A percentile compares a stretch with the other conserved stretches of the same genome.
Conservation (phyloP, 2,329 filamentous ascomycete genomes). For the Xylaria sp. region DNA sequence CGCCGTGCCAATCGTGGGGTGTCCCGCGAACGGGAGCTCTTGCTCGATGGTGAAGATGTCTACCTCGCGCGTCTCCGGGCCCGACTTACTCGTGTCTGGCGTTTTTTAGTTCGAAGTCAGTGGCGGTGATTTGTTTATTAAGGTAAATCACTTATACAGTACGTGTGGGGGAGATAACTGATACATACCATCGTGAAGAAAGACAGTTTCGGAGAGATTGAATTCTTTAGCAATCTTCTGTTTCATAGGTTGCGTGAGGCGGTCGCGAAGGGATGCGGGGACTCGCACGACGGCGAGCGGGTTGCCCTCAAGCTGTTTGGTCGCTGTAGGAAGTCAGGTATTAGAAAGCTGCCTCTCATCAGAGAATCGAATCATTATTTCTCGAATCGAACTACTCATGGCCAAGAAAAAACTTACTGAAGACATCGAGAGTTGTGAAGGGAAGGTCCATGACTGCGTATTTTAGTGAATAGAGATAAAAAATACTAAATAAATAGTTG, state of each 20-base stretch:
- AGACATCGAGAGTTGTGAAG: constrained; percentile 68
- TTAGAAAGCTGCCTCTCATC: neutral
- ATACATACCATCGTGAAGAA: constrained; percentile 60
- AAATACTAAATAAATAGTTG: neutral
- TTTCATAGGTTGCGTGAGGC: constrained; percentile 63
- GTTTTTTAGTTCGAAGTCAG: constrained; percentile 35
- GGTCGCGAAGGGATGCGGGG: constrained; percentile 51
- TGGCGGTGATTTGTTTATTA: neutral
- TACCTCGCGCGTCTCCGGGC: constrained; percentile 55
- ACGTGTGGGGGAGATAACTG: neutral
- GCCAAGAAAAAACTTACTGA: constrained; percentile 49
- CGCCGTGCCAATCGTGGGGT: constrained; percentile 69
- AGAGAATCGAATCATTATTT: neutral
- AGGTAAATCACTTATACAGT: neutral
- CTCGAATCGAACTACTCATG: neutral
- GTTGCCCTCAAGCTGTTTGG: constrained; percentile 63
- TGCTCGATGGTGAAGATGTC: constrained; percentile 67
- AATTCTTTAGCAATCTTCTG: constrained; percentile 70
- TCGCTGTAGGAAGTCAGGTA: constrained; percentile 41
- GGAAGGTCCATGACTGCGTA: constrained; percentile 49
- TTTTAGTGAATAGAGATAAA: neutral
- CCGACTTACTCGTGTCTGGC: constrained; percentile 45
- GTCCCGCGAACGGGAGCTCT: constrained; percentile 71
- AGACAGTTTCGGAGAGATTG: constrained; percentile 72
- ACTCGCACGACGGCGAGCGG: constrained; percentile 69